Evolutionary conservation across 2,329 filamentous ascomycete species (phyloP).

Genomic region (Alternaria alternata): DNA sequence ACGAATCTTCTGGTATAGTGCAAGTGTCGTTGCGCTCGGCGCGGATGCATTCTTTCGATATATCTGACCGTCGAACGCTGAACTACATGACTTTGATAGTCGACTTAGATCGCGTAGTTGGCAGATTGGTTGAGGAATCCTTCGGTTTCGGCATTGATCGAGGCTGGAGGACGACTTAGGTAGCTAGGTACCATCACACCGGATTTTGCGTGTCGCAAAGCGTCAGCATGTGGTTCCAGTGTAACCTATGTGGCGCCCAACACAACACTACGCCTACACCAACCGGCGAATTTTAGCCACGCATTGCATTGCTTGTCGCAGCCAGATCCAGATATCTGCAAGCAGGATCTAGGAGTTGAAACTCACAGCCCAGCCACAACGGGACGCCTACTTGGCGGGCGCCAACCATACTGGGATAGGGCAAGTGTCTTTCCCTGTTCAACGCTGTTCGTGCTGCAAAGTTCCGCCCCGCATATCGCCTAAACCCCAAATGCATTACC

Average conservation of each 20-base stretch:
- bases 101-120: background rate
- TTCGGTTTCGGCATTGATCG: background rate
- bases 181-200: background rate
- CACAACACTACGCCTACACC: background rate
- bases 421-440: background rate
- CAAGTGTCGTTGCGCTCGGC: background rate
- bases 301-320: background rate
- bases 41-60: background rate
- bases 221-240: background rate
- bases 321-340: background rate
- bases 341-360: background rate
- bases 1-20: no score
- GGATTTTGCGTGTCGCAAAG: background rate
- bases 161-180: background rate
- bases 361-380: background rate
- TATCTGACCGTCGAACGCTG: background rate
- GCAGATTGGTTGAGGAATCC: background rate
- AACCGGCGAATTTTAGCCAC: background rate
- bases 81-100: background rate
- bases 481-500: background rate
- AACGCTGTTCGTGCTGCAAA: background rate
- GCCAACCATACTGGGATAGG: conserved; percentile 1
- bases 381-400: conserved; percentile 1
- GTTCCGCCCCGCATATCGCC: conserved; percentile 1
- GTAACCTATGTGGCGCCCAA: background rate